These are phyloP conservation scores for Spiraea crenata DNA, from an alignment of 331 rosid species.

Conservation along the genomic window DNA sequence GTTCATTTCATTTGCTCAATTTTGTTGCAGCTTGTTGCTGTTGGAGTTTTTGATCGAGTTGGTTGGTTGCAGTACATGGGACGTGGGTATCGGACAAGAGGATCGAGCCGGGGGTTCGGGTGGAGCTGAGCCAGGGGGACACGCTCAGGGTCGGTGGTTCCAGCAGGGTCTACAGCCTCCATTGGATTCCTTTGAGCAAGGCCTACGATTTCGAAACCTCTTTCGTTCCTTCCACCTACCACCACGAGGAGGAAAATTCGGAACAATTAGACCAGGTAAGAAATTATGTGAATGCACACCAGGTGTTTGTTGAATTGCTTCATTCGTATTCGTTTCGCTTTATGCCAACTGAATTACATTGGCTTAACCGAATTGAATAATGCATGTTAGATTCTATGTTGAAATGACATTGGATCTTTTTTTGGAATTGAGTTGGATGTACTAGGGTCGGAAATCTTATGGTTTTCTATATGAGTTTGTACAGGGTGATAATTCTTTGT, in stretches of 20 bases:
- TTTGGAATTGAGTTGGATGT: too few relatives aligned
- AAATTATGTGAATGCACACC: neutral
- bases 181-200: constrained; percentile 55
- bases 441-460: neutral
- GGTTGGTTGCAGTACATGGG: constrained; percentile 59
- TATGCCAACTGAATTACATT: neutral
- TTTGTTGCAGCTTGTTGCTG: neutral
- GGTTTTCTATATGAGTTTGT: constrained; percentile 10
- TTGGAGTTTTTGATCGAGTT: constrained; percentile 20
- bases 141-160: constrained; percentile 66
- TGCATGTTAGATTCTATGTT: too few relatives aligned
- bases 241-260: constrained; percentile 18
- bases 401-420: too few relatives aligned
- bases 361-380: too few relatives aligned
- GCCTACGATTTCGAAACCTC: constrained; percentile 57
- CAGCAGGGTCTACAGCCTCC: constrained; percentile 63
- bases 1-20: neutral
- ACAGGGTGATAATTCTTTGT: constrained; percentile 38
- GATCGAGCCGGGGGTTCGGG: constrained; percentile 48
- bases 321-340: neutral
- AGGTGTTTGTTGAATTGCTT: neutral
- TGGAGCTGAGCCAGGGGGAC: constrained; percentile 65
- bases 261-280: constrained; percentile 39
- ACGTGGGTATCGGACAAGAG: constrained; percentile 70
- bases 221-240: constrained; percentile 8